phyloP scores from a whole-genome alignment of 352 stramenopile species.

The Globisporangium paddicum region DNA sequence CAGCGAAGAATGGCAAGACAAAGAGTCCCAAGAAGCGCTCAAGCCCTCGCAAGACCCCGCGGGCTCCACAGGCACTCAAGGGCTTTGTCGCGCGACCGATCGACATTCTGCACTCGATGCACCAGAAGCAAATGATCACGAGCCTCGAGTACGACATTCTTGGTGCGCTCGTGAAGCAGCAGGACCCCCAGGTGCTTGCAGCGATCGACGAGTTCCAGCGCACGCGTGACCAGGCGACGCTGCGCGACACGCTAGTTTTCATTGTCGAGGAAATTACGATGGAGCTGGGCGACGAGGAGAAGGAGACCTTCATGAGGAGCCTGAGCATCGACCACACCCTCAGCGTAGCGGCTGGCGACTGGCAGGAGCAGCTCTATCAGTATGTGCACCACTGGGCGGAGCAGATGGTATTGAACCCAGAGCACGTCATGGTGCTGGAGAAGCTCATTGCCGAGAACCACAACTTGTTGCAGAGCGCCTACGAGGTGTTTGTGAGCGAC shows the following conservation, averaged over 20 bases:
- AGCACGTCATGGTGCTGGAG: constrained; percentile 35
- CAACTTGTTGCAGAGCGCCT: constrained; percentile 67
- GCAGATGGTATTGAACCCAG: constrained; percentile 21
- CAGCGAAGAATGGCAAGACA: not conserved
- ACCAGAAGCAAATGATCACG: constrained; percentile 60
- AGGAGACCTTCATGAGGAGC: constrained; percentile 28
- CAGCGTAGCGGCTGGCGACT: constrained; percentile 18
- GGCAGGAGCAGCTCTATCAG: constrained; percentile 44
- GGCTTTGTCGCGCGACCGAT: constrained; percentile 20
- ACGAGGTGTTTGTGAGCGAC: constrained; percentile 59
- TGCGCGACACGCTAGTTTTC: constrained; percentile 45
- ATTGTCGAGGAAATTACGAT: constrained; percentile 65
- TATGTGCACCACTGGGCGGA: constrained; percentile 44
- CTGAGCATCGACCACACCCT: constrained; percentile 12
- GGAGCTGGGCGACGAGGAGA: constrained; percentile 63
- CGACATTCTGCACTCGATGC: constrained; percentile 39
- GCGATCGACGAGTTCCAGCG: constrained; percentile 38
- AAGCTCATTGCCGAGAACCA: constrained; percentile 43
- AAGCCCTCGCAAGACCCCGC: constrained; percentile 12
- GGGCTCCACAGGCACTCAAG: constrained; percentile 2
- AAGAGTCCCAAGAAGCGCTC: constrained; percentile 5
- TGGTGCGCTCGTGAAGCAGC: constrained; percentile 49
- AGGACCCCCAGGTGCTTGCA: constrained; percentile 44
- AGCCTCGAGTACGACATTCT: constrained; percentile 55
- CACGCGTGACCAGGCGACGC: constrained; percentile 18